These are phyloP conservation scores for Conoideocrella luteorostrata DNA, from an alignment of 2,329 filamentous ascomycete genomes.

Conservation along the genomic window DNA sequence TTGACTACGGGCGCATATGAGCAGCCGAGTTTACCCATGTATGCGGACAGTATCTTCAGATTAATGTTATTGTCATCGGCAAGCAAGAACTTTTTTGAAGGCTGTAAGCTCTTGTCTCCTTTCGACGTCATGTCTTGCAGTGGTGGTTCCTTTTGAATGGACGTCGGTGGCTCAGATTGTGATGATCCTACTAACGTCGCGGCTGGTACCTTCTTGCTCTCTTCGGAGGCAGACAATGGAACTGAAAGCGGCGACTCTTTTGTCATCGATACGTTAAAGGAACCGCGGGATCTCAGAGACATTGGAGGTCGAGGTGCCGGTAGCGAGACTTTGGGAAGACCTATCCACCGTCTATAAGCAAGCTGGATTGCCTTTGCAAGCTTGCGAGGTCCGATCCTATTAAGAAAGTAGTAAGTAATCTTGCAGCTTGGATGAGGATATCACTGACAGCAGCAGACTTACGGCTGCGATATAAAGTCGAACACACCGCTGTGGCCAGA, in stretches of 20 bases:
- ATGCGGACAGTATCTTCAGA: slow-evolving; percentile 21
- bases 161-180: no score
- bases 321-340: slow-evolving; percentile 2
- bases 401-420: no score
- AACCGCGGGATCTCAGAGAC: neutral
- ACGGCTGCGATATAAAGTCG: no score
- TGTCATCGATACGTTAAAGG: neutral
- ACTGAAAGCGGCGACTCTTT: neutral
- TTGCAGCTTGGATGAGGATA: no score
- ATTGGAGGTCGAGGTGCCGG: neutral
- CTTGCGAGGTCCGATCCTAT: slow-evolving; percentile 31
- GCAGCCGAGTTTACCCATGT: slow-evolving; percentile 21
- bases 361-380: slow-evolving; percentile 16
- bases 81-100: slow-evolving; percentile 14
- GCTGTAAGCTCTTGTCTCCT: neutral
- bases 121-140: neutral
- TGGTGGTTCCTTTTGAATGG: slow-evolving; percentile 3
- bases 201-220: neutral
- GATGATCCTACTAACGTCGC: no score
- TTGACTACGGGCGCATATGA: slow-evolving; percentile 17
- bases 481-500: no score
- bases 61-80: slow-evolving; percentile 34
- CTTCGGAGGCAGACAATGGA: neutral
- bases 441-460: no score
- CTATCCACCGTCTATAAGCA: slow-evolving; percentile 8